Evolutionary conservation across 2,329 filamentous ascomycete species (phyloP).

Genomic region (Aureobasidium vineae): DNA sequence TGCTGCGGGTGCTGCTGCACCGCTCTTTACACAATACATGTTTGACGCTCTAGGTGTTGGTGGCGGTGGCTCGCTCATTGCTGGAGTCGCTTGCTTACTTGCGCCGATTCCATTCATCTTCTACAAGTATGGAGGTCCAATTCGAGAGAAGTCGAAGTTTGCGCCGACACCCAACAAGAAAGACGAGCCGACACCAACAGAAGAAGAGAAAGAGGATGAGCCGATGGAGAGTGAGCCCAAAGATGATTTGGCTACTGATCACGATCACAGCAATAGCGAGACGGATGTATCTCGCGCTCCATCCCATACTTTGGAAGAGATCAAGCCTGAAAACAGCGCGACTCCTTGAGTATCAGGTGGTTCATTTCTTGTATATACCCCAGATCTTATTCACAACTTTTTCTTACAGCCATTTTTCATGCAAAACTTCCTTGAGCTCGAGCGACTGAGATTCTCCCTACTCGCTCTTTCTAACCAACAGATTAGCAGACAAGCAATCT

Average conservation of each 20-base stretch:
- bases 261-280: not conserved
- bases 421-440: too few species aligned
- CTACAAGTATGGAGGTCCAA: conserved; percentile 35
- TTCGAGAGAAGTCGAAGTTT: conserved; percentile 33
- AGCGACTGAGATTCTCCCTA: too few species aligned
- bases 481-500: not conserved
- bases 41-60: conserved; percentile 37
- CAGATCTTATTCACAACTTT: not conserved
- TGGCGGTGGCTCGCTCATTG: conserved; percentile 44
- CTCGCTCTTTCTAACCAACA: too few species aligned
- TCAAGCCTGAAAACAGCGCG: conserved; percentile 1
- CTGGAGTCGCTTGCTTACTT: conserved; percentile 43
- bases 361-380: not conserved
- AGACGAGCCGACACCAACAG: not conserved
- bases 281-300: conserved; percentile 16
- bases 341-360: not conserved
- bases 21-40: conserved; percentile 38
- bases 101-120: conserved; percentile 39
- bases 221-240: conserved; percentile 3
- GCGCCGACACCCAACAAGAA: conserved; percentile 32
- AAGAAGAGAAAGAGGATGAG: not conserved
- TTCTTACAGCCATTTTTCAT: not conserved
- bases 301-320: conserved; percentile 4
- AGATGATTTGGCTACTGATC: not conserved
- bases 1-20: conserved; percentile 36